phyloP scores from a whole-genome alignment of 176 grass and related monocot genomes.

The Rhynchospora pubera region DNA sequence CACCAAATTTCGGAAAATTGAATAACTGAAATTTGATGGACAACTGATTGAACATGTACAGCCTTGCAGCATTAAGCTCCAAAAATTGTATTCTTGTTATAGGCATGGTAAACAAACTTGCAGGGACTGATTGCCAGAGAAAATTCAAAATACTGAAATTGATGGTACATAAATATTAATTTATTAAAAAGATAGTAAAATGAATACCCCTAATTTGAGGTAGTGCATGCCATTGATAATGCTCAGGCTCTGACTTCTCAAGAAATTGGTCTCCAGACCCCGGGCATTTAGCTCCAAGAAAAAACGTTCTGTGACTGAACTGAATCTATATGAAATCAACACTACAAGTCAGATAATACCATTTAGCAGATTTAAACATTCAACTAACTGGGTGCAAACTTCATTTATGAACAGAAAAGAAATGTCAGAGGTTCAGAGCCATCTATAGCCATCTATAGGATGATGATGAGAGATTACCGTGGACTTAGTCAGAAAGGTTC shows the following conservation, averaged over 20 bases:
- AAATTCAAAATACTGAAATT: neutral
- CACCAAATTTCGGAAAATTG: neutral
- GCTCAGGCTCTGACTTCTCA: constrained; percentile 88
- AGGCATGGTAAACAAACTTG: neutral
- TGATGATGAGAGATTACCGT: neutral
- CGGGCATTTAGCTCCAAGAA: constrained; percentile 93
- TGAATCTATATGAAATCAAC: constrained; percentile 65
- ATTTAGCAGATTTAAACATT: neutral
- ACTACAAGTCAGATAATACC: constrained; percentile 17
- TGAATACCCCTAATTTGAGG: constrained; percentile 89
- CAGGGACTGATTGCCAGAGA: neutral
- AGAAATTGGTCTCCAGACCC: constrained; percentile 53
- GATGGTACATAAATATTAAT: constrained; percentile 18
- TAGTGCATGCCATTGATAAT: constrained; percentile 99
- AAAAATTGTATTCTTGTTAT: neutral
- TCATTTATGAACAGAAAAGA: constrained; percentile 19
- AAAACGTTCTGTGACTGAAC: constrained; percentile 93
- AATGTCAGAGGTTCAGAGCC: neutral
- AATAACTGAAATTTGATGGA: neutral
- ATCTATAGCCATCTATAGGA: neutral
- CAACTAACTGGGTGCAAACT: neutral
- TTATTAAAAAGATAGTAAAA: neutral
- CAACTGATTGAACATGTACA: neutral
- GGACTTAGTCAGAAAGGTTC: neutral
- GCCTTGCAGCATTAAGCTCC: neutral